phyloP scores from a whole-genome alignment of 352 stramenopile genomes.

The Phytophthora pisi region DNA sequence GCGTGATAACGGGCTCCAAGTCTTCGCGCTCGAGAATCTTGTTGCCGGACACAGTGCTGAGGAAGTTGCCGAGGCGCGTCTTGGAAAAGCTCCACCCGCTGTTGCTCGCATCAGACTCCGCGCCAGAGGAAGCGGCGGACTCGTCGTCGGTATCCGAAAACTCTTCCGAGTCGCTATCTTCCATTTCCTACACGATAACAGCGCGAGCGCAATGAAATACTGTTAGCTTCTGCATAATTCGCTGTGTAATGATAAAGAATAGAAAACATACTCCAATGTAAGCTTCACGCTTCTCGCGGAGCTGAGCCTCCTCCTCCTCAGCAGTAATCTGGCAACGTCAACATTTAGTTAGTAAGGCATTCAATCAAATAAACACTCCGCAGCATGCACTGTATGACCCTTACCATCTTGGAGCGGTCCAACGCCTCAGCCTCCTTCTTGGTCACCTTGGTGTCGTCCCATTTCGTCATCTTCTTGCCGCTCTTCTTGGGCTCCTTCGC shows the following conservation, averaged over 20 bases:
- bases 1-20: slow-evolving; percentile 91
- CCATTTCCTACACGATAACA: slow-evolving; percentile 51
- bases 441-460: slow-evolving; percentile 85
- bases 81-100: slow-evolving; percentile 82
- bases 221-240: slow-evolving; percentile 1
- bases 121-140: slow-evolving; percentile 63
- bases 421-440: slow-evolving; percentile 83
- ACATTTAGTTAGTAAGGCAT: slow-evolving; percentile 11
- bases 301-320: slow-evolving; percentile 72
- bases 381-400: slow-evolving; percentile 2
- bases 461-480: slow-evolving; percentile 85
- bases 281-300: slow-evolving; percentile 73
- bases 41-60: slow-evolving; percentile 86
- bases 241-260: not conserved
- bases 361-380: not conserved
- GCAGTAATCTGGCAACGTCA: slow-evolving; percentile 47
- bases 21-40: slow-evolving; percentile 95
- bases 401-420: slow-evolving; percentile 73
- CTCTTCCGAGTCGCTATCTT: slow-evolving; percentile 70
- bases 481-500: slow-evolving; percentile 63
- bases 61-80: slow-evolving; percentile 80
- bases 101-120: slow-evolving; percentile 69
- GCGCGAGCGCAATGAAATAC: not conserved
- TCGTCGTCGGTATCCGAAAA: slow-evolving; percentile 77
- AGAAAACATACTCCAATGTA: slow-evolving; percentile 79